Evolutionary conservation across 805 yeast species (phyloP).

Genomic region (Kuraishia capsulata): DNA sequence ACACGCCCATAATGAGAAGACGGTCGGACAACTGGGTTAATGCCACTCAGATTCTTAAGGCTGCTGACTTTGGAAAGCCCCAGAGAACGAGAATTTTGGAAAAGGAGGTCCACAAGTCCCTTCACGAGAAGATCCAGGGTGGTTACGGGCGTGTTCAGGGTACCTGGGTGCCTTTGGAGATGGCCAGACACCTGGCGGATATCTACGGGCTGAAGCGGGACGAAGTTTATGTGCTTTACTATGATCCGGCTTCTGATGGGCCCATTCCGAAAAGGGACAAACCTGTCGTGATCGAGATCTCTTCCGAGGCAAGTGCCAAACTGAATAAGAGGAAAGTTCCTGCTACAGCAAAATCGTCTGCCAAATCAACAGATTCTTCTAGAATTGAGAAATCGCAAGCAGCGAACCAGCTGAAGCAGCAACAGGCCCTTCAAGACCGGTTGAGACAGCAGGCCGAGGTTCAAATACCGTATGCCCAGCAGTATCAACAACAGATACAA

Average conservation of each 20-base stretch:
- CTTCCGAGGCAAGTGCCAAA: neutral
- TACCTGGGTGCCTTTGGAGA: constrained; percentile 71
- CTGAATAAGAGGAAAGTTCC: neutral
- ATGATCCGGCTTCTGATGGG: constrained; percentile 36
- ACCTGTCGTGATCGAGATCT: constrained; percentile 7
- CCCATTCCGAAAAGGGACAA: constrained; percentile 33
- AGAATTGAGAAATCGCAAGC: constrained; percentile 3
- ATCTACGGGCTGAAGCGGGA: constrained; percentile 41
- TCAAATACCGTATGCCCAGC: constrained; percentile 8
- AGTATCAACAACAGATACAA: constrained; percentile 10
- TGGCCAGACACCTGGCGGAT: constrained; percentile 50
- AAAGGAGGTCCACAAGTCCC: constrained; percentile 56
- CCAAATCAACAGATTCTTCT: neutral
- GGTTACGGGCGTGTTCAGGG: constrained; percentile 84
- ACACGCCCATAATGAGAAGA: constrained; percentile 82
- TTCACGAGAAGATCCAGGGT: constrained; percentile 74
- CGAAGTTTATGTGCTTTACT: constrained; percentile 45
- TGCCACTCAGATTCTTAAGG: constrained; percentile 73
- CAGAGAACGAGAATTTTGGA: constrained; percentile 71
- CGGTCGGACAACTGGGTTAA: constrained; percentile 90
- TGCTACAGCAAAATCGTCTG: neutral
- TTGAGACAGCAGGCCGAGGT: constrained; percentile 1
- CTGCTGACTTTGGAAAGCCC: constrained; percentile 72
- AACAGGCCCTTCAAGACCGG: constrained; percentile 6
- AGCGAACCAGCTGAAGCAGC: constrained; percentile 25